Percentiles rank a stretch among this genome's conserved stretches.
Evolutionary conservation across 257 asterid species (phyloP).

Genomic region (Solanum sparsipilum): DNA sequence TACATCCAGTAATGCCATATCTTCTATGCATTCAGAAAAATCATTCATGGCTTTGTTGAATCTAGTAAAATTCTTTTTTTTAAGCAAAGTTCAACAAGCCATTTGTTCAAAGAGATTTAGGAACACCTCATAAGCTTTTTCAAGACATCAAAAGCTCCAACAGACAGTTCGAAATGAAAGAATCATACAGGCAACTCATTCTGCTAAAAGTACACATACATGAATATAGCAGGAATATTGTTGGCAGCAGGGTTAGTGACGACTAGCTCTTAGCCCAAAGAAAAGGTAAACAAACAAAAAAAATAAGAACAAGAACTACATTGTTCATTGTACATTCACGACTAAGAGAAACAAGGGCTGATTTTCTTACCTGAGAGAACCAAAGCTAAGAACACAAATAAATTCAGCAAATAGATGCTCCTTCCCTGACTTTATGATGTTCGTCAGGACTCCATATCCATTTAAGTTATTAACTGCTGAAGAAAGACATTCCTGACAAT

Average conservation of each 20-base stretch:
- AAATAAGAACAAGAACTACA: background rate
- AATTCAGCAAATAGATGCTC: constrained; percentile 67
- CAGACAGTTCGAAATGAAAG: background rate
- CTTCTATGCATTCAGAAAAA: background rate
- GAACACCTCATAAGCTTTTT: background rate
- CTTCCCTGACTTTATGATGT: constrained; percentile 85
- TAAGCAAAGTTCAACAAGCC: background rate
- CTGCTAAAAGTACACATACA: background rate
- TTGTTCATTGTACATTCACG: background rate
- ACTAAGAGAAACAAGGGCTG: background rate
- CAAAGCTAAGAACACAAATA: constrained; percentile 60
- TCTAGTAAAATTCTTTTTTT: background rate
- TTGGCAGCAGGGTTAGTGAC: background rate
- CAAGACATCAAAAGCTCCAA: background rate
- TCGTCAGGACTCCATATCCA: constrained; percentile 51
- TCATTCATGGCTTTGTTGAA: background rate
- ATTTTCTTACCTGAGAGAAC: constrained; percentile 54
- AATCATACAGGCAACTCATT: background rate
- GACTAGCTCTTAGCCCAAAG: background rate
- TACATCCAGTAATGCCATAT: background rate
- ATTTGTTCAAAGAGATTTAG: background rate
- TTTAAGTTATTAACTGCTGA: constrained; percentile 40
- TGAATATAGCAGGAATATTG: background rate
- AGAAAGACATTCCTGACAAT: constrained; percentile 50
- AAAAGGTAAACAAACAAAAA: background rate